Evolutionary conservation across 345 rosid species (phyloP), one percentile per base, ranked within the genome.

Genomic region (Mercurialis annua): DNA sequence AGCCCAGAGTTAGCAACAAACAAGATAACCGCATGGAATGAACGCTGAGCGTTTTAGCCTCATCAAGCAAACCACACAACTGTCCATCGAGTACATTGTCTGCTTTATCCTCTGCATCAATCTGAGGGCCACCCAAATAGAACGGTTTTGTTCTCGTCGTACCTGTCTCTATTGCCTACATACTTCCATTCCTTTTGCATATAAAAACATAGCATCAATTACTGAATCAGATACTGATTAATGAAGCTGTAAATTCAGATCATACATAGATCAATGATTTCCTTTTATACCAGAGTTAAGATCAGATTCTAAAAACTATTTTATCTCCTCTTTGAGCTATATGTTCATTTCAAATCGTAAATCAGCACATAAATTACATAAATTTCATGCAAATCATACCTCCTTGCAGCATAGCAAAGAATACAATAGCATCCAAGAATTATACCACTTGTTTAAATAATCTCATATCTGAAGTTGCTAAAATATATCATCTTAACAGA

Each of bases 11-110:
- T 83, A 87, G 81, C 99, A 94, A 72, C 99, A 91, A 29, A 86
- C 98, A 15, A 92, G 72, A 78, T 94, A 98, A 30, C n/a, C 97
- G 27, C 99, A 94, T 17, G 99, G 99, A 65, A 83, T 71, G 59
- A 94, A 94, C 8, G 92, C 95, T 12, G 90, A 77, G 7, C 81
- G 75, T 51, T 92, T 80, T 46, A 90, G 82, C 80, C 93, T 82
- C 70, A 79, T 71, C 59, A 89, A 80, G 74, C 99, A 94, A 65
- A 94, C 79, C 64, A 94, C 99, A 94, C 74, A 94, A 30, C 59
- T 85, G 82, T 47, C 96, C 96, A 54, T 94, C 97, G 17, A 96
- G 89, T 59, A 85, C 81, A 61, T 85, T 84, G 60, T 75, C 86
- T 1, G 49, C 50, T 31, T 79, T 88, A 1, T 85, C 96, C 0